Base-by-base conservation (phyloP, 441 rosid species). In the Flueggea neowawraea region DNA sequence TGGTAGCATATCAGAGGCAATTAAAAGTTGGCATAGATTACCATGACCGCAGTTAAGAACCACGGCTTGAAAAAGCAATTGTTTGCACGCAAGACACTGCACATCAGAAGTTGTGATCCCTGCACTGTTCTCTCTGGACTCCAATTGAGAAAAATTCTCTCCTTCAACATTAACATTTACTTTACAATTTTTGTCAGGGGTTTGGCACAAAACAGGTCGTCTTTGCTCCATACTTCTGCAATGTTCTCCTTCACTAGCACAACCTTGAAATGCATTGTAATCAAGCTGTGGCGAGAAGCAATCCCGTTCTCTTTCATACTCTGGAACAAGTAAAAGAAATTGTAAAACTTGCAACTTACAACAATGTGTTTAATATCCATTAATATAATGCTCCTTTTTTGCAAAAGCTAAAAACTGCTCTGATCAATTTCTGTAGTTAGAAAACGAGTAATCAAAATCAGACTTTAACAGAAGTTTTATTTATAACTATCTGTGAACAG, bases 1-100 rank as follows among this genome's bases (percentile, higher is more conserved):
- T 59, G 50, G 47, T 16, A 36, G 53, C 60, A 58, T 16, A 16
- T 50, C 14, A 39, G 15, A 14, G 60, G 14, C 28, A n/a, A 31
- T 39, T 52, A 52, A 31, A 59, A 63, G 54, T 31, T 16, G 22
- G 45, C 14, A 4, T 47, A 10, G 14, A 14, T 47, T 85, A 93
- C 98, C 98, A 70, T 93, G 96, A 69, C 97, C 96, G 45, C 95
- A 93, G 61, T 93, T 90, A 64, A 90, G 95, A 63, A 74, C 79
- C 33, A 88, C 75, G 0, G 97, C 90, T 64, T 41, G 82, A 58
- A 78, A 72, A 16, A 86, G 84, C 60, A 90, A 63, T 61, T 85
- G 80, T 68, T 82, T 81, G 86, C 97, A 92, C 52, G 83, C 76
- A 47, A 71, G 12, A 68, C 97, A 90, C 51, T 77, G 81, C 64